phyloP scores from a whole-genome alignment of 495 filamentous ascomycete genomes.

The Penicillium diatomitis region DNA sequence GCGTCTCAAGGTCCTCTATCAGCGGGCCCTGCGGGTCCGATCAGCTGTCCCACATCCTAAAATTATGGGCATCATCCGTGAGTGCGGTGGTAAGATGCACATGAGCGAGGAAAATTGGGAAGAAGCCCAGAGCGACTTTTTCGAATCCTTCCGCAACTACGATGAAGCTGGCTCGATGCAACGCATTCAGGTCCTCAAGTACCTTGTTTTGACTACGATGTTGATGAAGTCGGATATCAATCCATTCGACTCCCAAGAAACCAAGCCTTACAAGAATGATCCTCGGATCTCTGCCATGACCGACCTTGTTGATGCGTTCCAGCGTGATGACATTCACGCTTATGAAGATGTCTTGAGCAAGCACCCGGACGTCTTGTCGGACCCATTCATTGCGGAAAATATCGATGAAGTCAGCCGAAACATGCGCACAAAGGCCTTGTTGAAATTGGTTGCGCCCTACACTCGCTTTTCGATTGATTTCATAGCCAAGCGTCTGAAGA shows the following conservation, averaged over 20 bases:
- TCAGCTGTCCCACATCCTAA: constrained; percentile 96
- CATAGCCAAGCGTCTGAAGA: constrained; percentile 77
- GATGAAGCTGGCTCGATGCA: constrained; percentile 95
- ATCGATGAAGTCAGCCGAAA: constrained; percentile 98
- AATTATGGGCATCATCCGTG: constrained; percentile 97
- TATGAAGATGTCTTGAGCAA: constrained; percentile 83
- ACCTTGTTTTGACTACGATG: constrained; percentile 93
- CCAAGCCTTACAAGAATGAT: constrained; percentile 97
- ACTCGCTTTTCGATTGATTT: constrained; percentile 81
- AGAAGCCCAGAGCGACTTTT: constrained; percentile 93
- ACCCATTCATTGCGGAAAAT: constrained; percentile 97
- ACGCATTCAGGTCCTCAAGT: constrained; percentile 95
- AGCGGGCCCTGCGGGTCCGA: constrained; percentile 78
- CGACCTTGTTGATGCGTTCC: constrained; percentile 90
- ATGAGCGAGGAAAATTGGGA: constrained; percentile 99
- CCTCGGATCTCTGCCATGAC: constrained; percentile 95
- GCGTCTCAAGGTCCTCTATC: constrained; percentile 85
- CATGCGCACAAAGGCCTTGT: constrained; percentile 90
- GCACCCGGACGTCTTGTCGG: constrained; percentile 80
- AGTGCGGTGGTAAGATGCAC: constrained; percentile 99
- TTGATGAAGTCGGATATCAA: constrained; percentile 99
- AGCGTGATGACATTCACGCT: constrained; percentile 84
- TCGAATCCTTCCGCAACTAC: constrained; percentile 97
- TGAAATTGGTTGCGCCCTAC: constrained; percentile 92
- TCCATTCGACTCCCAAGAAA: constrained; percentile 97